Evolutionary conservation across 208 protist species (phyloP).

Genomic region (Blechomonas ayalai): DNA sequence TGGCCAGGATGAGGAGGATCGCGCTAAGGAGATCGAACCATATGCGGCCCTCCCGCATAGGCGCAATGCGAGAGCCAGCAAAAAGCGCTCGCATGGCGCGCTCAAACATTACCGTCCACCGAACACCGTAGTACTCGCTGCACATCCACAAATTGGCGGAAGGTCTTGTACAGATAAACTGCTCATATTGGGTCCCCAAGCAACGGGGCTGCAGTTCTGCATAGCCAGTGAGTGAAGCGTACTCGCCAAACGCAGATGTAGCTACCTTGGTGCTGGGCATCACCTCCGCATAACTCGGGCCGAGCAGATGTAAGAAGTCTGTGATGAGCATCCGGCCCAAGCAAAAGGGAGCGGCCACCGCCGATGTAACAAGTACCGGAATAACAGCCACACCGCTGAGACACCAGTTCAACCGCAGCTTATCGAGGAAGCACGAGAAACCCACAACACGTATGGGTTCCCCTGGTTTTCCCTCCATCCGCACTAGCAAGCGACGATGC

Average conservation of each 20-base stretch:
- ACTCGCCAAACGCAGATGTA: not conserved
- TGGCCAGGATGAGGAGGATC: conserved; percentile 7
- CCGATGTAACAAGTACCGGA: conserved; percentile 9
- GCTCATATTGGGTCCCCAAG: not conserved
- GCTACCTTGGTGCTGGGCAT: no score
- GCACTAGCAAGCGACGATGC: conserved; percentile 31
- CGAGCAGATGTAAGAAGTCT: conserved; percentile 1
- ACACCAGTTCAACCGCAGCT: conserved; percentile 10
- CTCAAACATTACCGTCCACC: conserved; percentile 12
- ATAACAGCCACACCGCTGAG: conserved; percentile 9
- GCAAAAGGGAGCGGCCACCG: conserved; percentile 22
- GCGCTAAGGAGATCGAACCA: conserved; percentile 28
- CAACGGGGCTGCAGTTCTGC: conserved; percentile 15
- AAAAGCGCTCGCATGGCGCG: not conserved
- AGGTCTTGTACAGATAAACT: conserved; percentile 16
- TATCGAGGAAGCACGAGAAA: conserved; percentile 50
- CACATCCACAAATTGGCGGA: conserved; percentile 22
- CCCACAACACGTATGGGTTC: conserved; percentile 16
- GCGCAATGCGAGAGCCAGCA: not conserved
- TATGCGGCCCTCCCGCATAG: conserved; percentile 11
- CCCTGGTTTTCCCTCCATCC: conserved; percentile 2
- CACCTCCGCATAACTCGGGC: no score
- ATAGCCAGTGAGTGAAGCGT: conserved; percentile 18
- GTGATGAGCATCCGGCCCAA: conserved; percentile 7
- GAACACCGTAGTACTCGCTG: conserved; percentile 28